Evolutionary conservation across 1,284 basidiomycete species (phyloP), one percentile per base, ranked within the genome.

Genomic region (Cystobasidium pallidum): DNA sequence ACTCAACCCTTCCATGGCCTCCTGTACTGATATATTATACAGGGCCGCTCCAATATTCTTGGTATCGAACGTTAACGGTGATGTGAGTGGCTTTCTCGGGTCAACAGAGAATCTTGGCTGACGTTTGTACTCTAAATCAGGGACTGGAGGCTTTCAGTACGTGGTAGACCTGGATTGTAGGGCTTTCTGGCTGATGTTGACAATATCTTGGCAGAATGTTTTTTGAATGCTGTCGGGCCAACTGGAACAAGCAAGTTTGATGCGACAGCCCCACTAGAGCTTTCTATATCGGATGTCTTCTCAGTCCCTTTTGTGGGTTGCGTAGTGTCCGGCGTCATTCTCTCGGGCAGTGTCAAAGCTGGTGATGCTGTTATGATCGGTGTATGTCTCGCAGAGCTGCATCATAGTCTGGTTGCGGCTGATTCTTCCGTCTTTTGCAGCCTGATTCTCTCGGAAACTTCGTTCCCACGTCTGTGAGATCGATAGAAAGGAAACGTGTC

Each of bases 361-460:
- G 65, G 74, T 1, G 74, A 73, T 49, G 26, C 49, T 28, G 70
- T 70, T n/a, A 30, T 71, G 45, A 58, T 67, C 4, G 62, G 62
- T 19, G 63, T 65, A 66, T n/a, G 63, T 52, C 47, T 10, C 62
- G 19, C 30, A 13, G 3, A n/a, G 21, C n/a, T 19, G 21, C 32
- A 21, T 10, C 28, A 24, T 19, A 26, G 7, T 1, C 30, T 34
- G 13, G 3, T 28, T 41, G 4, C 41, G 17, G 26, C 26, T 49
- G 68, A 68, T 26, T 28, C 66, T 10, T 28, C 11, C 62, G 97
- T 28, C 82, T 94, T 49, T 84, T 97, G 51, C 95, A 96, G 0
- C 96, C 96, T 1, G 96, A 99, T 81, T 88, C 91, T 0, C 91
- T 95, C 68, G 95, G 95, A 1, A 89, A 91, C 77, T 99, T 91